These are phyloP conservation scores for Scleroderma citrinum DNA, from an alignment of 768 basidiomycete genomes.

Conservation along the genomic window DNA sequence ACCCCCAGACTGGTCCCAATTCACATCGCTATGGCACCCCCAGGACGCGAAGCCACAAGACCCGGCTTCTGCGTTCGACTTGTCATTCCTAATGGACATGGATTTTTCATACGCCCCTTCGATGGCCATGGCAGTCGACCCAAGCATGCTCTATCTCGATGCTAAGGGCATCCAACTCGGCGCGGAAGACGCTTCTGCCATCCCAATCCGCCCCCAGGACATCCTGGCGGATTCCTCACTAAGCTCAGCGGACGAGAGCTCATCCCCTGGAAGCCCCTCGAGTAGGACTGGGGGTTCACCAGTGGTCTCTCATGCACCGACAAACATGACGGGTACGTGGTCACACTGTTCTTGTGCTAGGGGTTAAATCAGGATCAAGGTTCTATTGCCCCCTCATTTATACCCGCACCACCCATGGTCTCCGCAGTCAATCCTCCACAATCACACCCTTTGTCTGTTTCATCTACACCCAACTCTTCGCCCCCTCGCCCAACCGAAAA, in stretches of 20 bases:
- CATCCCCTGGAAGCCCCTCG: slow-evolving; percentile 24
- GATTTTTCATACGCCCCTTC: slow-evolving; percentile 45
- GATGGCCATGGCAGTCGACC: slow-evolving; percentile 52
- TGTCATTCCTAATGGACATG: slow-evolving; percentile 48
- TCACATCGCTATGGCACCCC: slow-evolving; percentile 42
- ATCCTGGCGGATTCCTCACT: slow-evolving; percentile 25
- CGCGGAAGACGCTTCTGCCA: slow-evolving; percentile 7
- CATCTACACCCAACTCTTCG: slow-evolving; percentile 38
- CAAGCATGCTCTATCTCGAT: slow-evolving; percentile 51
- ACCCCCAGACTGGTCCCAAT: slow-evolving; percentile 50
- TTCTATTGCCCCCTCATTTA: slow-evolving; percentile 7
- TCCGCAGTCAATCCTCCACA: no score
- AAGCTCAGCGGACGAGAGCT: slow-evolving; percentile 27
- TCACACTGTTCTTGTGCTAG: not conserved
- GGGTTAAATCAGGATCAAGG: slow-evolving; percentile 21
- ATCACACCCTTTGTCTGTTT: slow-evolving; percentile 21
- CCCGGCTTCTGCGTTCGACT: slow-evolving; percentile 36
- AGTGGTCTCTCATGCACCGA: slow-evolving; percentile 15
- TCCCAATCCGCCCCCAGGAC: slow-evolving; percentile 26
- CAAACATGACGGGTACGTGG: slow-evolving; percentile 16
- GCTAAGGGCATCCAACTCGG: slow-evolving; percentile 13
- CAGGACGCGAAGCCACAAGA: slow-evolving; percentile 29
- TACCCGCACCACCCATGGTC: slow-evolving; percentile 10
- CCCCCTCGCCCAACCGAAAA: slow-evolving; percentile 18
- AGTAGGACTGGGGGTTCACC: slow-evolving; percentile 28